Base-by-base conservation (phyloP, 441 rosid species). In the Syzygium syzygioides region DNA sequence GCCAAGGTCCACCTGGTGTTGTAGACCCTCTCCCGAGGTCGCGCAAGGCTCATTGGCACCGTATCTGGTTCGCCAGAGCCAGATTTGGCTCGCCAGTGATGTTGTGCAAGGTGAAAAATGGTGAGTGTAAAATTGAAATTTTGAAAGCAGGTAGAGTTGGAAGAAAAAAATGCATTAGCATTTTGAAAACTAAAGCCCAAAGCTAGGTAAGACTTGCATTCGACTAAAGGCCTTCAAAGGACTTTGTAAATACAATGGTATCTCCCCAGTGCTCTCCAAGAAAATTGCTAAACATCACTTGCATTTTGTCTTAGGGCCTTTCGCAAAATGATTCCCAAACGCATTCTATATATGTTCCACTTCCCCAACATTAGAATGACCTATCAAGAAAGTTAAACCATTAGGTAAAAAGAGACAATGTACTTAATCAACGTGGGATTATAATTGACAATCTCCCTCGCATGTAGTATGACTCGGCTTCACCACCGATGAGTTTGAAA, bases 1-100 rank as follows among this genome's bases (percentile, higher is more conserved):
- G 6, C 19, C 4, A 5, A 68, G 8, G 14, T 4, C 4, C 8
- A 0, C 45, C 2, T 10, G 1, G 28, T 25, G 3, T 68, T 0
- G 8, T 68, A 19, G 79, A 66, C 45, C 7, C 48, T 68, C 45
- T 68, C 62, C 4, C 10, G 6, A 56, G 12, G 62, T 57, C 12
- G 13, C 12, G 5, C 62, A 57, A 57, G 62, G 28, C 14, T 57
- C 13, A 4, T 6, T 57, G 28, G 14, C 2, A 9, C 3, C 7
- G 13, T 11, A 59, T 59, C 14, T 59, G 7, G 62, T 12, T 59
- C 3, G 64, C 15, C 30, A 2, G 0, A 0, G 3, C 45, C 45
- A 41, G 45, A 41, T 41, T 41, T 41, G 7, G 62, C n/a, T 59
- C 1, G 30, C 7, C 30, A 2, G 3, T 5, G 3, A 26, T 6